A percentile compares a stretch with the other conserved stretches of the same genome.
These are phyloP conservation scores for Phytophthora palmivora DNA, from an alignment of 352 stramenopile genomes.

Conservation along the genomic window DNA sequence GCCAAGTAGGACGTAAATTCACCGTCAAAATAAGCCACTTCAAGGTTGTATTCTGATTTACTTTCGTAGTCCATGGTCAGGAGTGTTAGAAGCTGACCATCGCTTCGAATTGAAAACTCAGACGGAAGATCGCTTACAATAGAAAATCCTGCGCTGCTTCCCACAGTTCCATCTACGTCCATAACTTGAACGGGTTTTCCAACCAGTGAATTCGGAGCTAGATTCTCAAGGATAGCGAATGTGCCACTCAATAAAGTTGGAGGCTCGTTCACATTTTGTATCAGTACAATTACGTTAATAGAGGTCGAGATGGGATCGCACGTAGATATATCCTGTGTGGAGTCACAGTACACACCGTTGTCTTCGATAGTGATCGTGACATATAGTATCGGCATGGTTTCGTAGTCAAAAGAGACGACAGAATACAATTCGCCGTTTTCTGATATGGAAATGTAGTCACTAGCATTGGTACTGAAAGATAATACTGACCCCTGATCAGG, in stretches of 20 bases:
- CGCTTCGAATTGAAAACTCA: conserved; percentile 48
- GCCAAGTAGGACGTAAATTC: conserved; percentile 37
- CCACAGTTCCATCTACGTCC: conserved; percentile 50
- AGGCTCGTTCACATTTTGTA: conserved; percentile 63
- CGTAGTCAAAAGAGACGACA: conserved; percentile 44
- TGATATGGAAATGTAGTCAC: conserved; percentile 35
- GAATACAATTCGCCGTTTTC: conserved; percentile 22
- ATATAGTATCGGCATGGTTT: conserved; percentile 36
- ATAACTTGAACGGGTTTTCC: conserved; percentile 48
- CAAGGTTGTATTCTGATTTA: conserved; percentile 17
- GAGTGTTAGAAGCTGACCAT: conserved; percentile 54
- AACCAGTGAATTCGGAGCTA: conserved; percentile 44
- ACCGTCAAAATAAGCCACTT: conserved; percentile 31
- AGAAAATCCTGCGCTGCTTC: conserved; percentile 37
- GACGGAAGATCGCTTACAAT: conserved; percentile 29
- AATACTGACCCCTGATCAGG: conserved; percentile 42
- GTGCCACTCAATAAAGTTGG: conserved; percentile 28
- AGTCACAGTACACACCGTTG: conserved; percentile 37
- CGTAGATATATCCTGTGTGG: conserved; percentile 14
- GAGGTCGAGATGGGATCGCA: conserved; percentile 18
- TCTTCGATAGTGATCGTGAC: conserved; percentile 49
- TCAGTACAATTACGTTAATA: conserved; percentile 5
- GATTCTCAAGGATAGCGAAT: conserved; percentile 54
- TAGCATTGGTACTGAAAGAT: conserved; percentile 46
- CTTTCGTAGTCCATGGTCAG: conserved; percentile 49